Conservation (phyloP, 768 basidiomycete species). For the Tulasnella sp. region DNA sequence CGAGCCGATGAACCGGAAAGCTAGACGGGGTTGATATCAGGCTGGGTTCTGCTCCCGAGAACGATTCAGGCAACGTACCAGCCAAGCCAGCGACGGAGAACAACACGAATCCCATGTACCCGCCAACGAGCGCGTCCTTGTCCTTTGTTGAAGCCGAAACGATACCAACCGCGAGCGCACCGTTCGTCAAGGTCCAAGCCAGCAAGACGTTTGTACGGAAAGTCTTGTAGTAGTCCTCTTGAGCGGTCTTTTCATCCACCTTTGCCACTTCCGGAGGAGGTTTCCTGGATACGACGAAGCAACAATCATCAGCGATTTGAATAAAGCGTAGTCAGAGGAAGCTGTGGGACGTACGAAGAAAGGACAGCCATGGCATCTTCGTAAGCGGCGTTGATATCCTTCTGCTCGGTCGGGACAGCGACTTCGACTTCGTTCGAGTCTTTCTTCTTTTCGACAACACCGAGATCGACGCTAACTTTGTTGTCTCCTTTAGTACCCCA, state of each 20-base stretch:
- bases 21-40: slow-evolving; percentile 39
- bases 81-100: slow-evolving; percentile 86
- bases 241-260: slow-evolving; percentile 55
- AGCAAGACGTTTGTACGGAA: slow-evolving; percentile 89
- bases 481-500: slow-evolving; percentile 98
- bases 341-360: slow-evolving; percentile 37
- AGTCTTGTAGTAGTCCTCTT: slow-evolving; percentile 83
- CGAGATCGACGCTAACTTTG: slow-evolving; percentile 78
- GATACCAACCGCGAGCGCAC: slow-evolving; percentile 68
- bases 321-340: background rate
- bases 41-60: slow-evolving; percentile 2
- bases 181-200: slow-evolving; percentile 85
- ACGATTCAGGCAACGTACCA: slow-evolving; percentile 50
- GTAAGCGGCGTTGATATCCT: slow-evolving; percentile 84
- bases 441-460: slow-evolving; percentile 56
- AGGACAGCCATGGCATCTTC: slow-evolving; percentile 86
- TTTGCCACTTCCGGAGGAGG: slow-evolving; percentile 66
- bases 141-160: slow-evolving; percentile 45
- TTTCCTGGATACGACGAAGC: slow-evolving; percentile 40
- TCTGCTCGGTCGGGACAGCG: slow-evolving; percentile 76
- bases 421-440: slow-evolving; percentile 83
- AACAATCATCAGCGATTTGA: background rate
- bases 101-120: slow-evolving; percentile 85
- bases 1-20: slow-evolving; percentile 79
- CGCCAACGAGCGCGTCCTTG: slow-evolving; percentile 53